Evolutionary conservation across 106 monocot genomes (phyloP).

Genomic region (Apostasia ramifera): DNA sequence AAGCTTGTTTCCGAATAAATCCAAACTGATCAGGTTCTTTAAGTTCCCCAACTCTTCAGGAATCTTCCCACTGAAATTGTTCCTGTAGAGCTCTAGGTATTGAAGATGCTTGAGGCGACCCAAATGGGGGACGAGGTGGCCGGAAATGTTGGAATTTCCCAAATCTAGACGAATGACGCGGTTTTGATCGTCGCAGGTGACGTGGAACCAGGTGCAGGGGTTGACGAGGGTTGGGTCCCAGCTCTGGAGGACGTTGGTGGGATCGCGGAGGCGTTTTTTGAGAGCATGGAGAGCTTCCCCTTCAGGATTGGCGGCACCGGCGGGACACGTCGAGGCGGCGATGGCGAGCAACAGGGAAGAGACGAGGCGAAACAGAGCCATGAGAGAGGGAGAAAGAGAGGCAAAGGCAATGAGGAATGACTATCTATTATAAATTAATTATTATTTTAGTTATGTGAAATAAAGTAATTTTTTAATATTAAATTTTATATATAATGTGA

Average conservation of each 20-base stretch:
- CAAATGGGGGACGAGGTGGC: slow-evolving; percentile 69
- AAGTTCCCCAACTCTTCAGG: slow-evolving; percentile 73
- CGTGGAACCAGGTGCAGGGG: slow-evolving; percentile 97
- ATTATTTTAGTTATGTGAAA: no score
- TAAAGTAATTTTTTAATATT: no score
- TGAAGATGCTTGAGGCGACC: slow-evolving; percentile 75
- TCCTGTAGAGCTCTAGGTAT: slow-evolving; percentile 90
- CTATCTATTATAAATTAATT: no score
- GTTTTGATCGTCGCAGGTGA: slow-evolving; percentile 73
- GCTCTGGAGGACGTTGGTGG: slow-evolving; percentile 84
- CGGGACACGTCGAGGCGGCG: slow-evolving; percentile 23
- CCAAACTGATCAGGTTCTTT: slow-evolving; percentile 85
- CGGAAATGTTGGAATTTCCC: slow-evolving; percentile 92
- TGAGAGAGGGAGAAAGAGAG: slow-evolving; percentile 11
- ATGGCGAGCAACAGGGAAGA: slow-evolving; percentile 19
- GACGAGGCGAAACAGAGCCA: slow-evolving; percentile 21
- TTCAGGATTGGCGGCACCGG: slow-evolving; percentile 73
- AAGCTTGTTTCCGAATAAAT: slow-evolving; percentile 74
- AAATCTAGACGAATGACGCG: slow-evolving; percentile 89
- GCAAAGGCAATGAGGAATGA: slow-evolving; percentile 3
- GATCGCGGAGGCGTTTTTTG: slow-evolving; percentile 56
- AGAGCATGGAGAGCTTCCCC: slow-evolving; percentile 79
- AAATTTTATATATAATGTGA: no score
- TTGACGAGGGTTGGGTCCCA: slow-evolving; percentile 97
- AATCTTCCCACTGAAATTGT: slow-evolving; percentile 82